Conservation (phyloP, 2,329 filamentous ascomycete genomes). For the Talaromyces sp. region DNA sequence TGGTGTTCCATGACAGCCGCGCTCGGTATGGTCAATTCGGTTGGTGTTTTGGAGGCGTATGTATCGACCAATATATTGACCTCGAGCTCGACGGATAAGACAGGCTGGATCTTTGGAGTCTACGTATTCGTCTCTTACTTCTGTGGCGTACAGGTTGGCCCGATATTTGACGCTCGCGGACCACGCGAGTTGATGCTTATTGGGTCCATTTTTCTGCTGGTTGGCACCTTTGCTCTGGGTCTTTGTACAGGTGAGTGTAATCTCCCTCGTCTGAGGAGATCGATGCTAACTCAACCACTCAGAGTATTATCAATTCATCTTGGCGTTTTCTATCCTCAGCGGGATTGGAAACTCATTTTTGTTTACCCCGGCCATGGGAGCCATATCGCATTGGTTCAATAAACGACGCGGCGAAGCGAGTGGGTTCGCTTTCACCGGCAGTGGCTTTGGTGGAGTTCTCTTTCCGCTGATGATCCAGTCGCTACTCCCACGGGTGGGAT, state of each 20-base stretch:
- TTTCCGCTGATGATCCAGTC: slow-evolving; percentile 33
- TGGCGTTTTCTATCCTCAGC: slow-evolving; percentile 32
- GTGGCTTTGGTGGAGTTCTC: slow-evolving; percentile 31
- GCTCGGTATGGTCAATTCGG: slow-evolving; percentile 39
- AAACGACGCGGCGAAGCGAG: slow-evolving; percentile 28
- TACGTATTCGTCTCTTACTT: slow-evolving; percentile 39
- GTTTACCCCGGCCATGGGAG: slow-evolving; percentile 28
- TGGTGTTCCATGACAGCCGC: slow-evolving; percentile 38
- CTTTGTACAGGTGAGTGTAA: background rate
- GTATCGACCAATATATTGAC: slow-evolving; percentile 34
- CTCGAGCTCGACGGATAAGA: slow-evolving; percentile 29
- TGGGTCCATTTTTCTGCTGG: slow-evolving; percentile 27
- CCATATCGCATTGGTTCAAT: slow-evolving; percentile 34
- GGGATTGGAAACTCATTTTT: slow-evolving; percentile 29
- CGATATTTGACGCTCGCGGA: slow-evolving; percentile 36
- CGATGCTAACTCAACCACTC: background rate
- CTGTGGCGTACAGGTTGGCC: slow-evolving; percentile 28
- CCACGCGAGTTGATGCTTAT: slow-evolving; percentile 25
- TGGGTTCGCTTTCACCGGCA: slow-evolving; percentile 31
- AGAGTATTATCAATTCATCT: slow-evolving; percentile 37
- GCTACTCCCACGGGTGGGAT: slow-evolving; percentile 26
- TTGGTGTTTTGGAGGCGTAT: slow-evolving; percentile 39
- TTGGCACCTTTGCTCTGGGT: slow-evolving; percentile 16
- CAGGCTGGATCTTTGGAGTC: slow-evolving; percentile 40
- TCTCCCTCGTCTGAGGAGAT: background rate